A percentile compares a stretch with the other conserved stretches of the same genome.
Conservation (phyloP, 2,329 filamentous ascomycete genomes). For the Penicillium sp. region DNA sequence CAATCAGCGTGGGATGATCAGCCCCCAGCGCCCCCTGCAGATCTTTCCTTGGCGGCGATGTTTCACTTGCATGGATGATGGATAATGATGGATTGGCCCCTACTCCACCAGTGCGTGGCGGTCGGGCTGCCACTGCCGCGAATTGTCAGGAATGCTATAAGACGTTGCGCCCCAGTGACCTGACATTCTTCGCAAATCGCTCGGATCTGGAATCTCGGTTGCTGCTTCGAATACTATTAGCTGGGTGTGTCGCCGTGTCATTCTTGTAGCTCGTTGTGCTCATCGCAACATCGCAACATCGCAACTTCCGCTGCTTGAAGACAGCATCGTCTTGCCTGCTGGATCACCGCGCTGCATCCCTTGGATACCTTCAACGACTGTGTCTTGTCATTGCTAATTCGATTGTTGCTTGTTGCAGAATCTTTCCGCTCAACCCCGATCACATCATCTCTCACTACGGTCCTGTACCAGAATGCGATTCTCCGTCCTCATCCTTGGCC, state of each 20-base stretch:
- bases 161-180: slow-evolving; percentile 14
- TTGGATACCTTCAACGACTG: not conserved
- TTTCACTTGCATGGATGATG: slow-evolving; percentile 1
- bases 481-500: slow-evolving; percentile 16
- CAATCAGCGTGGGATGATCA: not conserved
- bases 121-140: not conserved
- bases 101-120: slow-evolving; percentile 3
- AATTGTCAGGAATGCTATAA: slow-evolving; percentile 18
- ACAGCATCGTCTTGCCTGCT: not conserved
- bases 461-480: slow-evolving; percentile 13
- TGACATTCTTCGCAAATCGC: slow-evolving; percentile 7
- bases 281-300: not conserved
- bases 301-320: not conserved
- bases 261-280: not conserved
- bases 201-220: not conserved
- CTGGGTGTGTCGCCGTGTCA: not conserved
- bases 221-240: not conserved
- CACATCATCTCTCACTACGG: not conserved
- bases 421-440: not conserved
- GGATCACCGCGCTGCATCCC: not conserved
- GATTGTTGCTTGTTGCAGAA: not conserved
- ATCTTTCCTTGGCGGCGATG: slow-evolving; percentile 4
- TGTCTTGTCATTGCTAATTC: not conserved
- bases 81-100: not conserved
- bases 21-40: slow-evolving; percentile 8